These are phyloP conservation scores for Talaromyces nanjingensis DNA, from an alignment of 495 filamentous ascomycete species.

Conservation along the genomic window DNA sequence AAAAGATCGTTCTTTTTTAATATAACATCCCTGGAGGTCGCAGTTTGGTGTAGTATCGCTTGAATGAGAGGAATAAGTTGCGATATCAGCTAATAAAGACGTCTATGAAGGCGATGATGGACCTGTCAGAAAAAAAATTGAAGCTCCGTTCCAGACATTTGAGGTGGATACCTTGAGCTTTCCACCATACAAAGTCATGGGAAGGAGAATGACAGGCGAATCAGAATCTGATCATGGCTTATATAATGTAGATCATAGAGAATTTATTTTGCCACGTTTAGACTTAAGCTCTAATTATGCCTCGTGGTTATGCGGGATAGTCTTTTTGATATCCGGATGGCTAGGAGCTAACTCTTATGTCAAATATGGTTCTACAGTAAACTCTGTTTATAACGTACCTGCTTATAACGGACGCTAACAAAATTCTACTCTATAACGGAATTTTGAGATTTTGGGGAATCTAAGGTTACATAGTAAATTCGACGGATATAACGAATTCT, in stretches of 20 bases:
- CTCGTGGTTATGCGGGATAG: too few species aligned
- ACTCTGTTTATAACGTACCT: too few species aligned
- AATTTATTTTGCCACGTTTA: background rate
- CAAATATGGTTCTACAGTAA: too few species aligned
- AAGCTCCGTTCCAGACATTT: background rate
- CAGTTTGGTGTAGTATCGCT: background rate
- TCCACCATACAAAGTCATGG: background rate
- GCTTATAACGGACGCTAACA: too few species aligned
- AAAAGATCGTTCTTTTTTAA: background rate
- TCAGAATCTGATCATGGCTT: background rate
- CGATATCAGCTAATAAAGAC: background rate
- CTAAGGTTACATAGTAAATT: too few species aligned
- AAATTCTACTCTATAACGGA: too few species aligned
- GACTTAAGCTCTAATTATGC: too few species aligned
- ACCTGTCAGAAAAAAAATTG: background rate
- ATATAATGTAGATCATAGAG: background rate
- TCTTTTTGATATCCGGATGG: too few species aligned
- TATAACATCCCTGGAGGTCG: background rate
- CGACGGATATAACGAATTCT: too few species aligned
- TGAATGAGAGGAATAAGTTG: background rate
- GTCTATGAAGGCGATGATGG: background rate
- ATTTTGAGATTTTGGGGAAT: too few species aligned
- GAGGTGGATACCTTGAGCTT: background rate
- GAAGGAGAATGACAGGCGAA: background rate
- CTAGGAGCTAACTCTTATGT: too few species aligned